Evolutionary conservation across 108 stramenopile species (phyloP), one percentile per base, ranked within the genome.

Genomic region (Seminavis robusta): DNA sequence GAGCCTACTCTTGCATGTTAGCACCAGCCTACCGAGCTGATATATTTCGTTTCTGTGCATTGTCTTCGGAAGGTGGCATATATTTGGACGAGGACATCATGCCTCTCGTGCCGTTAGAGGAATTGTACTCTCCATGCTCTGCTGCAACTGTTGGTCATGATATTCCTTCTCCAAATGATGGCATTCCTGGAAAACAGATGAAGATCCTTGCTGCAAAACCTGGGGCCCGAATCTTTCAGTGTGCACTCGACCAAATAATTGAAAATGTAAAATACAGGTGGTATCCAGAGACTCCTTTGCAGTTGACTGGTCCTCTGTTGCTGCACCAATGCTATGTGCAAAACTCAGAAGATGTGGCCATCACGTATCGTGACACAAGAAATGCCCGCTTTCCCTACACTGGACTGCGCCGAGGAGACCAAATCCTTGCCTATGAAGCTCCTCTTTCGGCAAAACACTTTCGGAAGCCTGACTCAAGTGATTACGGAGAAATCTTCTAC

Each of bases 221-320:
- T 36, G 56, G 56, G 17, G 56, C 56, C 10, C 56, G 42, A 8
- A 57, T 57, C 56, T 57, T 57, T 28, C 25, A 57, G 23, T 57
- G 56, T 46, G 44, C 44, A 16, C 23, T 57, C 4, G 42, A 45
- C 6, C 6, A 13, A 4, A 46, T 57, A 19, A 29, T 57, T 45
- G 43, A 29, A 29, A 43, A 45, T 23, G 56, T 57, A 4, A 13
- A 23, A 5, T n/a, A 5, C 42, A 13, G 56, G 5, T 43, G 9
- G 5, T 45, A 45, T 29, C 56, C 56, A 8, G 23, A 21, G 9
- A 24, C 4, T 6, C 26, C 23, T n/a, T 25, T 57, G 11, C 28
- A 13, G 13, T 15, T 57, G 4, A 45, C 56, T 28, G 56, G 56
- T 9, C 56, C 56, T 36, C 26, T 19, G 20, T 11, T 57, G 43